Evolutionary conservation across 2,329 filamentous ascomycete species (phyloP).

Genomic region (Aspergillus floridensis): DNA sequence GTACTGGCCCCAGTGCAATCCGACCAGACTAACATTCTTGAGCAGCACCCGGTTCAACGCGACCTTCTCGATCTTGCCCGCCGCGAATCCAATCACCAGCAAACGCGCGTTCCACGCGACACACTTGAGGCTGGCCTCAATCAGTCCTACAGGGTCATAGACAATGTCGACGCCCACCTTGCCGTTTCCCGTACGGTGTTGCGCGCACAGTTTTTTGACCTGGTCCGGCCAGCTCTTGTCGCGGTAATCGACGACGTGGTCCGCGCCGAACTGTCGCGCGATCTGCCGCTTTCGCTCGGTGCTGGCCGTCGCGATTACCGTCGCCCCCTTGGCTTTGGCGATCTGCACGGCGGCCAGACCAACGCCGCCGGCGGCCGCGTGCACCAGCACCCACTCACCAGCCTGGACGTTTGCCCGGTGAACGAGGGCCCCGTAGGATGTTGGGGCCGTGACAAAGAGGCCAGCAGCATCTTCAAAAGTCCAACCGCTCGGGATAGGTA

Average conservation of each 20-base stretch:
- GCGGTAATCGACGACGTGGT: slow-evolving; percentile 76
- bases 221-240: slow-evolving; percentile 65
- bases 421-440: slow-evolving; percentile 80
- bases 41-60: slow-evolving; percentile 87
- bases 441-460: slow-evolving; percentile 87
- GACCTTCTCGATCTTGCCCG: slow-evolving; percentile 82
- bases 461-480: slow-evolving; percentile 80
- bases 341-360: slow-evolving; percentile 90
- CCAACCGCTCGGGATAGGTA: slow-evolving; percentile 78
- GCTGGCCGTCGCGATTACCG: slow-evolving; percentile 88
- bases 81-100: slow-evolving; percentile 85
- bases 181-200: slow-evolving; percentile 61
- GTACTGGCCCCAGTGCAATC: slow-evolving; percentile 90
- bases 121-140: slow-evolving; percentile 85
- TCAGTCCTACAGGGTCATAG: slow-evolving; percentile 88
- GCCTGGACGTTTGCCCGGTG: slow-evolving; percentile 71
- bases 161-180: slow-evolving; percentile 79
- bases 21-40: slow-evolving; percentile 89
- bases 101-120: slow-evolving; percentile 89
- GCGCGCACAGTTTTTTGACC: slow-evolving; percentile 65
- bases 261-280: slow-evolving; percentile 76
- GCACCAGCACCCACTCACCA: slow-evolving; percentile 84
- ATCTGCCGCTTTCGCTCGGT: slow-evolving; percentile 76
- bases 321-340: slow-evolving; percentile 87
- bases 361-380: slow-evolving; percentile 89